Evolutionary conservation across 768 basidiomycete species (phyloP).

Genomic region (Mycena belliarum): DNA sequence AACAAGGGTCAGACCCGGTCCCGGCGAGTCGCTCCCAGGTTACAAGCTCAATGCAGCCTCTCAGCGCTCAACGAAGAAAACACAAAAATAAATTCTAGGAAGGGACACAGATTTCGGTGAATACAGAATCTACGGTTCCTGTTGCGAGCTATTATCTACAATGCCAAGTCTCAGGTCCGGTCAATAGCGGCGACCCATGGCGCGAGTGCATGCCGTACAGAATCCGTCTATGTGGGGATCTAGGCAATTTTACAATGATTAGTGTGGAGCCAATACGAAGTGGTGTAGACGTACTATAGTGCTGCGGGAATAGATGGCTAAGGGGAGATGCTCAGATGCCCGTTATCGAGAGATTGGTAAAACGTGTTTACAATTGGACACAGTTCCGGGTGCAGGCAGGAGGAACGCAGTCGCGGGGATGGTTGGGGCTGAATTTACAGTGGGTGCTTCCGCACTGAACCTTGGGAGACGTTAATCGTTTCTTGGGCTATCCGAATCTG

Average conservation of each 20-base stretch:
- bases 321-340: not conserved
- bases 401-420: constrained; percentile 42
- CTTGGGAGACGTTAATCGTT: constrained; percentile 32
- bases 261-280: not conserved
- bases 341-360: not conserved
- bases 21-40: no score
- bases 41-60: no score
- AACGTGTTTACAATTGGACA: constrained; percentile 47
- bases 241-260: constrained; percentile 19
- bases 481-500: no score
- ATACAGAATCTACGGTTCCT: no score
- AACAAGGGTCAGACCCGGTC: no score
- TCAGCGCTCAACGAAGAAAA: no score
- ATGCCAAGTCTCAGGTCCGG: no score
- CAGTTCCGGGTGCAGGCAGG: constrained; percentile 47
- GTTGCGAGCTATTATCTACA: no score
- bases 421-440: constrained; percentile 59
- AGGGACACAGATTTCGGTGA: no score
- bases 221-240: constrained; percentile 43
- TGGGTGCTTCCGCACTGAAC: constrained; percentile 43
- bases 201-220: constrained; percentile 39
- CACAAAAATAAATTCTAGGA: no score
- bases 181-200: no score
- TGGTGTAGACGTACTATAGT: constrained; percentile 39
- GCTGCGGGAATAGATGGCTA: constrained; percentile 47